Percentiles rank a stretch among this genome's conserved stretches.
These are phyloP conservation scores for Nothophoma quercina DNA, from an alignment of 2,329 filamentous ascomycete genomes.

Conservation along the genomic window DNA sequence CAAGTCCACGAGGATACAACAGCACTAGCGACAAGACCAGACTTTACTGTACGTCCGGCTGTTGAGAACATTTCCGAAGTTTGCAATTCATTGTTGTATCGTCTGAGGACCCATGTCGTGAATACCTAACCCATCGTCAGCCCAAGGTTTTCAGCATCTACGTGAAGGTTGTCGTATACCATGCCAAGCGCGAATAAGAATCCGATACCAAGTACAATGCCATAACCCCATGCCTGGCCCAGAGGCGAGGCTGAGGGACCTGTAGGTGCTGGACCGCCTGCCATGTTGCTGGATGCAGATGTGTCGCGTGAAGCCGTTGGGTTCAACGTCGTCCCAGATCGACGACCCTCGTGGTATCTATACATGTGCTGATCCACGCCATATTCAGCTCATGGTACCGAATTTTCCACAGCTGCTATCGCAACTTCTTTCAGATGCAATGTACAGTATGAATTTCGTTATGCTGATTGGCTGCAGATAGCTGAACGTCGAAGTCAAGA, in stretches of 20 bases:
- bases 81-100: slow-evolving; percentile 42
- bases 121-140: slow-evolving; percentile 26
- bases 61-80: slow-evolving; percentile 44
- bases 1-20: slow-evolving; percentile 42
- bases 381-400: slow-evolving; percentile 1
- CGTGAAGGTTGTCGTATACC: slow-evolving; percentile 19
- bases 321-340: slow-evolving; percentile 9
- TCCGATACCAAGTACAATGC: slow-evolving; percentile 42
- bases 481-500: slow-evolving; percentile 8
- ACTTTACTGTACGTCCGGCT: slow-evolving; percentile 42
- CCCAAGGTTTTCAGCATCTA: background rate
- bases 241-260: slow-evolving; percentile 36
- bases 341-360: slow-evolving; percentile 26
- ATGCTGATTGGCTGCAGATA: slow-evolving; percentile 35
- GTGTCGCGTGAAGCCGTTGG: slow-evolving; percentile 11
- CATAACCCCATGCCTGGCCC: slow-evolving; percentile 44
- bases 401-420: slow-evolving; percentile 22
- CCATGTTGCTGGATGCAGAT: slow-evolving; percentile 23
- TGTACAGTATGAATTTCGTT: background rate
- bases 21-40: slow-evolving; percentile 41
- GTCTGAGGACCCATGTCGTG: slow-evolving; percentile 40
- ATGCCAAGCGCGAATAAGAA: slow-evolving; percentile 42
- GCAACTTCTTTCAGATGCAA: slow-evolving; percentile 11
- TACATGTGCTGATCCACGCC: slow-evolving; percentile 20
- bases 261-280: slow-evolving; percentile 35